Evolutionary conservation across 805 yeast genomes (phyloP).

Genomic region (Candida namnaoensis): DNA sequence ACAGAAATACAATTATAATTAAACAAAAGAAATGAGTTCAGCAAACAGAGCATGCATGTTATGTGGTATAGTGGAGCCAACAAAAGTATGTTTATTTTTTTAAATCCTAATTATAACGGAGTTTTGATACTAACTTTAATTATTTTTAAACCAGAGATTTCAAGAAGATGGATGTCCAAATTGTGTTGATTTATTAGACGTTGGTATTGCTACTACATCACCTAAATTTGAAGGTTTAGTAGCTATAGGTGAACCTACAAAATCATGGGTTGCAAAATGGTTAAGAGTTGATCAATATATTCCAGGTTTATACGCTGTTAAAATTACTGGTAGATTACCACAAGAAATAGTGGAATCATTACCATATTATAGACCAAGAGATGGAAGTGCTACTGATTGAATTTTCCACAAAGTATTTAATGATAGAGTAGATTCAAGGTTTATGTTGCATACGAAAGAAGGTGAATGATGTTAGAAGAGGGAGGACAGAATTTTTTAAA

Average conservation of each 20-base stretch:
- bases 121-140: neutral
- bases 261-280: constrained; percentile 97
- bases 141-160: constrained; percentile 35
- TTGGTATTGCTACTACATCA: constrained; percentile 84
- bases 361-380: constrained; percentile 86
- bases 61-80: constrained; percentile 86
- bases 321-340: constrained; percentile 86
- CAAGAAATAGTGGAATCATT: constrained; percentile 73
- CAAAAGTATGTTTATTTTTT: constrained; percentile 35
- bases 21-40: constrained; percentile 1
- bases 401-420: too few species aligned
- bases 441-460: too few species aligned
- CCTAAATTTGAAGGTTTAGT: constrained; percentile 95
- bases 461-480: too few species aligned
- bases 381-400: constrained; percentile 72
- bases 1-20: too few species aligned
- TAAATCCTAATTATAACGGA: too few species aligned
- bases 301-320: constrained; percentile 89
- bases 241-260: constrained; percentile 77
- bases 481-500: too few species aligned
- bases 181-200: constrained; percentile 83
- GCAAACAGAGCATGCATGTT: constrained; percentile 83
- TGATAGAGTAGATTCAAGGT: neutral
- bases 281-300: constrained; percentile 80
- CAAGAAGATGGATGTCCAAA: constrained; percentile 90